Conservation (phyloP, 208 protist species). For the Polymyxa betae region DNA sequence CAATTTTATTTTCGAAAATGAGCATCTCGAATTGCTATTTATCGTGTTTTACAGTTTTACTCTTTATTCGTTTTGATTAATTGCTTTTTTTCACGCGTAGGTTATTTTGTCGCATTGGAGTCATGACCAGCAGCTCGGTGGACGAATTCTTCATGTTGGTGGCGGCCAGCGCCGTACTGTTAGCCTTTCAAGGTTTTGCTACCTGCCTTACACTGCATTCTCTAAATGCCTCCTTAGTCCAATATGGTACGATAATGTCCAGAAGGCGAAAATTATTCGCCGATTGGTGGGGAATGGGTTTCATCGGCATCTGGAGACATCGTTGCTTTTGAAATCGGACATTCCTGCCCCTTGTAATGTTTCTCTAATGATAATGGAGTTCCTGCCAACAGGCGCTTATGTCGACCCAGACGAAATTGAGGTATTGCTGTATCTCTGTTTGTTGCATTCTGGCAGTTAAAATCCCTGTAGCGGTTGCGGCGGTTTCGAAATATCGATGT, state of each 20-base stretch:
- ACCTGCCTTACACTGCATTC: background rate
- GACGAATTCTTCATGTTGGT: conserved; percentile 32
- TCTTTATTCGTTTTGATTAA: background rate
- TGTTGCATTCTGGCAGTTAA: background rate
- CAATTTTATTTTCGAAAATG: too few species aligned
- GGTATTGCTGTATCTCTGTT: background rate
- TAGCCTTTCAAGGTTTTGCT: background rate
- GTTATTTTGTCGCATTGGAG: conserved; percentile 9
- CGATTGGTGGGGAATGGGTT: background rate
- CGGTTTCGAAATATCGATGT: background rate
- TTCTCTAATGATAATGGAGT: conserved; percentile 23
- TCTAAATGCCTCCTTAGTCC: background rate
- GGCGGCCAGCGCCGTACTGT: background rate
- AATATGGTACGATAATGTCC: background rate
- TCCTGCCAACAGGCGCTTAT: background rate
- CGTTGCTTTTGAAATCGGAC: background rate
- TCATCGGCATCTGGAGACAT: conserved; percentile 13
- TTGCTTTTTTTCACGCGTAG: background rate
- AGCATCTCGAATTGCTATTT: too few species aligned
- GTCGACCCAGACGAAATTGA: conserved; percentile 29
- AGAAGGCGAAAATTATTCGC: background rate
- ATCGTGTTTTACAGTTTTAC: too few species aligned
- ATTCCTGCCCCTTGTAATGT: too few species aligned
- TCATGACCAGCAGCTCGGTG: background rate
- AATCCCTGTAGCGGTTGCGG: background rate